Percentiles rank a stretch among this genome's conserved stretches.
These are phyloP conservation scores for Chalciporus chontae DNA, from an alignment of 768 basidiomycete species.

Conservation along the genomic window DNA sequence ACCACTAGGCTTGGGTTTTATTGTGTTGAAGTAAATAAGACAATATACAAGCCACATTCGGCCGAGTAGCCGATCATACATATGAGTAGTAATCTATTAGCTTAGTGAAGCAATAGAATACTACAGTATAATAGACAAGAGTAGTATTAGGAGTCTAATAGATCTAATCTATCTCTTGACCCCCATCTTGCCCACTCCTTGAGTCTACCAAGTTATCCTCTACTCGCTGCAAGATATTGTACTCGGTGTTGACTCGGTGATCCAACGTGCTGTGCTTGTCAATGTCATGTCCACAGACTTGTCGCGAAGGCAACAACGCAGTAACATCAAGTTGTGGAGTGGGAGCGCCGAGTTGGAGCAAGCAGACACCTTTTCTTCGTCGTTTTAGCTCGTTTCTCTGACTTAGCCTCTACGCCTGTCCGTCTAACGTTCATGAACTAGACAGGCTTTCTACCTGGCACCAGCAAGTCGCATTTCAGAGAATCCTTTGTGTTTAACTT, in stretches of 20 bases:
- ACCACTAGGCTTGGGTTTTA: slow-evolving; percentile 3
- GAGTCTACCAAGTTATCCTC: too few relatives aligned
- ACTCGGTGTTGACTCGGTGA: too few relatives aligned
- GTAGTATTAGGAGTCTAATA: too few relatives aligned
- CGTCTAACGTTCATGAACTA: slow-evolving; percentile 10
- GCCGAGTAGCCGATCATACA: too few relatives aligned
- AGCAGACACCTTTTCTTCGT: not conserved
- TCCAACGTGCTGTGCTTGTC: not conserved
- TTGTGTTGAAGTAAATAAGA: too few relatives aligned
- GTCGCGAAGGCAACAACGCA: slow-evolving; percentile 32
- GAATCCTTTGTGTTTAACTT: slow-evolving; percentile 1
- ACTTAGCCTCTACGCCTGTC: slow-evolving; percentile 2
- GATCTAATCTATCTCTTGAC: too few relatives aligned
- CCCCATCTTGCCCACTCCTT: too few relatives aligned
- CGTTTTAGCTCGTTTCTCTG: not conserved
- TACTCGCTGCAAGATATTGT: too few relatives aligned
- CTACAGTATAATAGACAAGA: too few relatives aligned
- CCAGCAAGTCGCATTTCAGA: not conserved
- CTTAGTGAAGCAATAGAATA: too few relatives aligned
- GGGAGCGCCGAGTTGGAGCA: slow-evolving; percentile 5
- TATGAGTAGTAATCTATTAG: too few relatives aligned
- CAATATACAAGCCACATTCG: too few relatives aligned
- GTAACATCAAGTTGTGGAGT: slow-evolving; percentile 7
- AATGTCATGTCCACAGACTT: not conserved
- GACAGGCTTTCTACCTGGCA: not conserved